Conservation (phyloP, 352 stramenopile species). For the Discostella stelligera region DNA sequence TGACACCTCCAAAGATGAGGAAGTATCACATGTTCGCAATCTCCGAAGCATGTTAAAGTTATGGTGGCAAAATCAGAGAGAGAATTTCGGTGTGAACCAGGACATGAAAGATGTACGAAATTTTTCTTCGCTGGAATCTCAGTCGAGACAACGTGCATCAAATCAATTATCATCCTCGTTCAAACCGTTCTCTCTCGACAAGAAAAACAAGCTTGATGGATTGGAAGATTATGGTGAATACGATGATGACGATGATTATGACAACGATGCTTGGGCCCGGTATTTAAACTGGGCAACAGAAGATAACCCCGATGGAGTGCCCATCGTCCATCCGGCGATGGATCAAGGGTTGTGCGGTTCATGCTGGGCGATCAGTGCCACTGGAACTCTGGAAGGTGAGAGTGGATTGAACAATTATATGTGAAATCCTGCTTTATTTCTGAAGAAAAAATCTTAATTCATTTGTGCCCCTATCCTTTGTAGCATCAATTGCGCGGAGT, state of each 20-base stretch:
- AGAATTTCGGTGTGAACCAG: neutral
- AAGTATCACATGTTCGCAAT: neutral
- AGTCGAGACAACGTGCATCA: neutral
- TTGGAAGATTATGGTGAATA: conserved; percentile 11
- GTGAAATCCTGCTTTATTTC: neutral
- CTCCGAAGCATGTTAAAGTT: conserved; percentile 15
- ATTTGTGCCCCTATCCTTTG: neutral
- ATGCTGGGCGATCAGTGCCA: conserved; percentile 98
- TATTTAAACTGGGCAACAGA: conserved; percentile 69
- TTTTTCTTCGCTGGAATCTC: neutral
- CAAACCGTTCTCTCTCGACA: conserved; percentile 20
- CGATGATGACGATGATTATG: neutral
- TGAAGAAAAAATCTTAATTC: neutral
- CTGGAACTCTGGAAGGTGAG: conserved; percentile 89
- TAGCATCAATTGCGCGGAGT: conserved; percentile 80
- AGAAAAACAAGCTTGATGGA: conserved; percentile 26
- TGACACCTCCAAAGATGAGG: neutral
- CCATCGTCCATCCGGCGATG: conserved; percentile 58
- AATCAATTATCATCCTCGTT: neutral
- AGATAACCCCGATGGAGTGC: conserved; percentile 72
- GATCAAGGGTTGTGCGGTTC: conserved; percentile 92
- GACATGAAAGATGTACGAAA: neutral
- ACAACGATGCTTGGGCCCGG: conserved; percentile 24
- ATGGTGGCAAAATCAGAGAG: conserved; percentile 33
- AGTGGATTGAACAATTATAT: neutral